These are phyloP conservation scores for Solanum ossicruentum DNA, from an alignment of 257 asterid genomes.

Conservation along the genomic window DNA sequence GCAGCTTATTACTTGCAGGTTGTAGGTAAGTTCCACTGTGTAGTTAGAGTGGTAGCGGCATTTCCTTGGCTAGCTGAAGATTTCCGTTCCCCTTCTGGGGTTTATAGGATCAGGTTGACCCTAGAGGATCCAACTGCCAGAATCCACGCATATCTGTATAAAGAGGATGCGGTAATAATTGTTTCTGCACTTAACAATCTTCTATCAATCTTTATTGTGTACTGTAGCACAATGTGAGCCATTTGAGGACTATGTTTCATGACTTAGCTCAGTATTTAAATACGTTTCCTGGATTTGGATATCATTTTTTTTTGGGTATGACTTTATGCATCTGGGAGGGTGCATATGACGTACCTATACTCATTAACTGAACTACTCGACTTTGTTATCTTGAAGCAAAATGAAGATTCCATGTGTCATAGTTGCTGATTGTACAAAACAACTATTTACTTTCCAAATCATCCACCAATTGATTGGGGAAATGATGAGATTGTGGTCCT, in stretches of 20 bases:
- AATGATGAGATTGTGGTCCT: not conserved
- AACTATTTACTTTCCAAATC: not conserved
- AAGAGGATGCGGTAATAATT: slow-evolving; percentile 63
- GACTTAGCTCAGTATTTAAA: not conserved
- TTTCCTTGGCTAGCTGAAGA: slow-evolving; percentile 46
- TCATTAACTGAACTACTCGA: not conserved
- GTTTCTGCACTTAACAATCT: not conserved
- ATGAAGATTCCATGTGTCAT: not conserved
- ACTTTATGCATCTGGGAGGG: not conserved
- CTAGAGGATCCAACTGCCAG: slow-evolving; percentile 92
- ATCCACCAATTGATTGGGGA: not conserved
- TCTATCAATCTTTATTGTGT: not conserved
- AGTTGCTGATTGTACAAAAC: not conserved
- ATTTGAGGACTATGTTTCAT: not conserved
- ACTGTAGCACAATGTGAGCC: not conserved
- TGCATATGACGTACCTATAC: not conserved
- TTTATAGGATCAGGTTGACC: slow-evolving; percentile 62
- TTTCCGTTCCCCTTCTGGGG: slow-evolving; percentile 42
- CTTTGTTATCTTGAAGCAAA: not conserved
- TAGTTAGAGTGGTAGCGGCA: slow-evolving; percentile 59
- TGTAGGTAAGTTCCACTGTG: slow-evolving; percentile 42
- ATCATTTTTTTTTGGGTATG: not conserved
- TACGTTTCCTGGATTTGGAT: not conserved
- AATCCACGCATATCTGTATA: slow-evolving; percentile 59
- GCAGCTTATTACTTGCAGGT: slow-evolving; percentile 34